A percentile compares a stretch with the other conserved stretches of the same genome.
Evolutionary conservation across 2,329 filamentous ascomycete species (phyloP).

Genomic region (Nemania bipapillata): DNA sequence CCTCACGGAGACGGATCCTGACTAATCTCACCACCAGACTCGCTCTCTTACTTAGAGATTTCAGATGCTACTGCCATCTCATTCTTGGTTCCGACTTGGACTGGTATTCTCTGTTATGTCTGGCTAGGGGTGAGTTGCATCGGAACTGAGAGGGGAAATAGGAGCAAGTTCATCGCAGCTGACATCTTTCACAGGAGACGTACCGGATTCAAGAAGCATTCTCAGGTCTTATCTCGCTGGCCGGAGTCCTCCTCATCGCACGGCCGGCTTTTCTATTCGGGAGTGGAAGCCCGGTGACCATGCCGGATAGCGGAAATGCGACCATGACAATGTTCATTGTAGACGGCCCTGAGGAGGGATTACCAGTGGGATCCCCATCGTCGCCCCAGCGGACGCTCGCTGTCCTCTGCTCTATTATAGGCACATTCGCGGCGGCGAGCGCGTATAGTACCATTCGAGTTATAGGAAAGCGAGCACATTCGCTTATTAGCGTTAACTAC

Average conservation of each 20-base stretch:
- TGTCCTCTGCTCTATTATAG: conserved; percentile 72
- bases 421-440: conserved; percentile 73
- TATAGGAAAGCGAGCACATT: conserved; percentile 79
- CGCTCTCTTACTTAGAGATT: conserved; percentile 74
- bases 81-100: conserved; percentile 78
- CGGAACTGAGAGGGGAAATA: neutral
- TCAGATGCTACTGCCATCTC: conserved; percentile 83
- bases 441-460: conserved; percentile 79
- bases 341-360: conserved; percentile 36
- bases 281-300: conserved; percentile 31
- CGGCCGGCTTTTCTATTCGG: conserved; percentile 70
- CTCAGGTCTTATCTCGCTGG: conserved; percentile 74
- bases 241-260: conserved; percentile 80
- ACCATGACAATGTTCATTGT: conserved; percentile 26
- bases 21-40: conserved; percentile 50
- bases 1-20: conserved; percentile 1
- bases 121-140: conserved; percentile 44
- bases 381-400: conserved; percentile 72
- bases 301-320: neutral
- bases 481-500: conserved; percentile 81
- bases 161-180: neutral
- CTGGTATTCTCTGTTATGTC: conserved; percentile 74
- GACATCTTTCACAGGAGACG: conserved; percentile 69
- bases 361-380: conserved; percentile 53
- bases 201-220: conserved; percentile 77